phyloP scores from a whole-genome alignment of 169 alveolate genomes.

The Babesia bovis region DNA sequence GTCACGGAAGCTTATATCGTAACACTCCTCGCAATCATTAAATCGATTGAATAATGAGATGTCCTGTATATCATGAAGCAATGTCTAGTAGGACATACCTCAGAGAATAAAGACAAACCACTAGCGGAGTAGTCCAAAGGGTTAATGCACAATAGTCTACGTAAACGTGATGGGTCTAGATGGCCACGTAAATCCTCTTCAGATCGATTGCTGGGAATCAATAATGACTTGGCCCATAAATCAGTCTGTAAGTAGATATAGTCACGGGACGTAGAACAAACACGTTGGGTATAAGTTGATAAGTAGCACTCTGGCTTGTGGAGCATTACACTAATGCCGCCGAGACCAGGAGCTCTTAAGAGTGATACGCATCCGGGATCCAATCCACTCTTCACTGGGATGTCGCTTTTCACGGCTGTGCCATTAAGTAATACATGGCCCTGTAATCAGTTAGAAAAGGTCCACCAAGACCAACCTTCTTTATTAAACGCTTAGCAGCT shows the following conservation, averaged over 20 bases:
- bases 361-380: conserved; percentile 3
- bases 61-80: too few relatives aligned
- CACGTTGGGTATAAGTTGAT: conserved; percentile 39
- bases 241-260: conserved; percentile 11
- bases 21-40: conserved; percentile 48
- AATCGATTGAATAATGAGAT: background rate
- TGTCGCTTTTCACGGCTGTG: conserved; percentile 11
- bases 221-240: conserved; percentile 47
- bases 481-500: conserved; percentile 49
- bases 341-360: background rate
- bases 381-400: background rate
- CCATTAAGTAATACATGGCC: conserved; percentile 18
- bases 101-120: conserved; percentile 49
- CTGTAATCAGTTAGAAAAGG: background rate
- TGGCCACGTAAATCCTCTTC: conserved; percentile 26
- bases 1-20: conserved; percentile 44
- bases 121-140: conserved; percentile 52
- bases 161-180: conserved; percentile 36
- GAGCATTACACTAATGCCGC: conserved; percentile 42
- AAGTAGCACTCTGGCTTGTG: conserved; percentile 65
- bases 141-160: conserved; percentile 32
- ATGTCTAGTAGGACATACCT: conserved; percentile 25
- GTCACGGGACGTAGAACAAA: background rate
- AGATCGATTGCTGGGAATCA: conserved; percentile 45
- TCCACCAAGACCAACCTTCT: conserved; percentile 15